Percentiles rank a stretch among this genome's conserved stretches.
Evolutionary conservation across 257 asterid species (phyloP).

Genomic region (Haberlea rhodopensis): DNA sequence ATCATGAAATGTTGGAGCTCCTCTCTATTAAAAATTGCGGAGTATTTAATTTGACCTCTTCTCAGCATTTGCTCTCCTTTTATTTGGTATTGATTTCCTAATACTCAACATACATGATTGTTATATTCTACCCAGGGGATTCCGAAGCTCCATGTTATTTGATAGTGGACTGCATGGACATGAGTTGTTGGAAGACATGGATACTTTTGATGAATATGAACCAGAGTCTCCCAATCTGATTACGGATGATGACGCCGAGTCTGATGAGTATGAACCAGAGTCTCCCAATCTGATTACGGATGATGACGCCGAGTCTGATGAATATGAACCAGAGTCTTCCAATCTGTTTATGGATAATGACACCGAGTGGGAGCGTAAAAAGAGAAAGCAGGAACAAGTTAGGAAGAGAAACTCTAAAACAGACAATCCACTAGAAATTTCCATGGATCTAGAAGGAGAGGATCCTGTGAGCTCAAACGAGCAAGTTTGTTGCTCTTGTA

Average conservation of each 20-base stretch:
- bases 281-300: too few species aligned
- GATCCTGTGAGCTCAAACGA: background rate
- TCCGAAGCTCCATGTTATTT: constrained; percentile 47
- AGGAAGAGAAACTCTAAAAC: constrained; percentile 37
- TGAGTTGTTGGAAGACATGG: constrained; percentile 73
- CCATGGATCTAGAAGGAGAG: constrained; percentile 24
- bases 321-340: constrained; percentile 30
- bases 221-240: too few species aligned
- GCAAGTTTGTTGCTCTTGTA: constrained; percentile 69
- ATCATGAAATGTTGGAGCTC: background rate
- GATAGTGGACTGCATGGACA: constrained; percentile 31
- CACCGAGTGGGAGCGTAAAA: constrained; percentile 38
- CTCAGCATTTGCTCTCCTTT: background rate
- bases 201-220: too few species aligned
- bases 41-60: too few species aligned
- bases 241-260: too few species aligned
- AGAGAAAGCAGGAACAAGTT: constrained; percentile 36
- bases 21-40: background rate
- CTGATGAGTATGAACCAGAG: too few species aligned
- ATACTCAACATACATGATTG: background rate
- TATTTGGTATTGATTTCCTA: background rate
- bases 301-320: too few species aligned
- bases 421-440: constrained; percentile 29
- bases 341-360: constrained; percentile 31
- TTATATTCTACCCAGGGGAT: constrained; percentile 38